These are phyloP conservation scores for Sporobolomyces pararoseus DNA, from an alignment of 768 basidiomycete species.

Conservation along the genomic window DNA sequence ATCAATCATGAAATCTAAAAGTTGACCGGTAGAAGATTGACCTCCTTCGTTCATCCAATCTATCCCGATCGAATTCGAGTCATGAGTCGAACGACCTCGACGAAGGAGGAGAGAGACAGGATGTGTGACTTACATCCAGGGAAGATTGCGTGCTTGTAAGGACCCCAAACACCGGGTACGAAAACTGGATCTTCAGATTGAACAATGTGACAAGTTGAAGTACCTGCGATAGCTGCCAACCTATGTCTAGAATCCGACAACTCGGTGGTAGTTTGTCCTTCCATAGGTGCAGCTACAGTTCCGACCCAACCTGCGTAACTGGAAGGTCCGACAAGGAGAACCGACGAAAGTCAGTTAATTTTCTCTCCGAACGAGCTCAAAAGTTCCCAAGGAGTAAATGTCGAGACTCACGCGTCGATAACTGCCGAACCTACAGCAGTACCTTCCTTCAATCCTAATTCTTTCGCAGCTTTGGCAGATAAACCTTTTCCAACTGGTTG, in stretches of 20 bases:
- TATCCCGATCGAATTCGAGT: not conserved
- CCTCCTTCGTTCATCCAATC: constrained; percentile 99
- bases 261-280: constrained; percentile 58
- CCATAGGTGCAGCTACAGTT: constrained; percentile 71
- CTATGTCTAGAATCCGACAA: constrained; percentile 74
- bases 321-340: too few relatives aligned
- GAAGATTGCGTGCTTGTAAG: constrained; percentile 72
- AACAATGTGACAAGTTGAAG: constrained; percentile 91
- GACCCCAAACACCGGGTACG: constrained; percentile 78
- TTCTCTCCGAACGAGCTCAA: too few relatives aligned
- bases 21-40: constrained; percentile 96
- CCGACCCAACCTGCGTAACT: constrained; percentile 90
- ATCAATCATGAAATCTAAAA: constrained; percentile 90
- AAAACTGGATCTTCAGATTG: constrained; percentile 82
- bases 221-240: constrained; percentile 89
- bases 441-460: constrained; percentile 77
- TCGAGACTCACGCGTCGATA: constrained; percentile 71
- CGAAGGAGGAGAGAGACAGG: not conserved
- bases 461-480: constrained; percentile 69
- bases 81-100: not conserved
- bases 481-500: constrained; percentile 81
- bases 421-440: constrained; percentile 90
- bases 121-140: constrained; percentile 60
- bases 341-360: too few relatives aligned
- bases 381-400: not conserved